Conservation (phyloP, 331 rosid species). For the Quercus phellos region DNA sequence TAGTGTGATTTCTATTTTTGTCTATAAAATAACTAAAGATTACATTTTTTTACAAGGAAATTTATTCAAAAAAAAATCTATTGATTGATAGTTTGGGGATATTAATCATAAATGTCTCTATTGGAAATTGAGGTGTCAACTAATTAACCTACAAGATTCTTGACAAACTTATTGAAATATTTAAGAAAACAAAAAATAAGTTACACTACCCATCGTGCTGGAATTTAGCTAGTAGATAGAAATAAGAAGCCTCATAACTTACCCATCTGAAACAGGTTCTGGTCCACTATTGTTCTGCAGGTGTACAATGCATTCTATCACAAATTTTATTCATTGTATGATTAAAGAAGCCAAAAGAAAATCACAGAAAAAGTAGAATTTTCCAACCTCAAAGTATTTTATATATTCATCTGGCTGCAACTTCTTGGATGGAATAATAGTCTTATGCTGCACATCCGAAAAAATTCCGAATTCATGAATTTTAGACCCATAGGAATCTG, state of each 20-base stretch:
- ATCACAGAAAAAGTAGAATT: not conserved
- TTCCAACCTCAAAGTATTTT: slow-evolving; percentile 62
- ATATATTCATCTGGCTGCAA: slow-evolving; percentile 73
- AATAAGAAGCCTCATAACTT: slow-evolving; percentile 22
- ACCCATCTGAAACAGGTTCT: slow-evolving; percentile 68
- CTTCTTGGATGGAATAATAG: slow-evolving; percentile 31
- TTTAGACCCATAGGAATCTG: slow-evolving; percentile 32
- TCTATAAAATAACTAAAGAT: no score
- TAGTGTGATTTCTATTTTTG: no score
- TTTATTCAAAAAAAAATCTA: no score
- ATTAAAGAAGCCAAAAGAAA: not conserved
- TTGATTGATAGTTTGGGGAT: no score
- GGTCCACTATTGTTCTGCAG: slow-evolving; percentile 57
- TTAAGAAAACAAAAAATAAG: no score
- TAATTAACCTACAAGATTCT: no score
- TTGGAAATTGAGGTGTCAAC: no score
- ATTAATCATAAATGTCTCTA: no score
- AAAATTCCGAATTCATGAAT: slow-evolving; percentile 23
- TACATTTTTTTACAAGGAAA: no score
- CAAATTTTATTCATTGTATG: not conserved
- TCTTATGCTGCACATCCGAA: slow-evolving; percentile 24
- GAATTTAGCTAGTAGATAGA: no score
- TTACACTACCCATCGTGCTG: no score
- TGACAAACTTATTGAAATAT: no score
- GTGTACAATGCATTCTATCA: not conserved